These are phyloP conservation scores for Leccinum incarnatum DNA, from an alignment of 768 basidiomycete species.

Conservation along the genomic window DNA sequence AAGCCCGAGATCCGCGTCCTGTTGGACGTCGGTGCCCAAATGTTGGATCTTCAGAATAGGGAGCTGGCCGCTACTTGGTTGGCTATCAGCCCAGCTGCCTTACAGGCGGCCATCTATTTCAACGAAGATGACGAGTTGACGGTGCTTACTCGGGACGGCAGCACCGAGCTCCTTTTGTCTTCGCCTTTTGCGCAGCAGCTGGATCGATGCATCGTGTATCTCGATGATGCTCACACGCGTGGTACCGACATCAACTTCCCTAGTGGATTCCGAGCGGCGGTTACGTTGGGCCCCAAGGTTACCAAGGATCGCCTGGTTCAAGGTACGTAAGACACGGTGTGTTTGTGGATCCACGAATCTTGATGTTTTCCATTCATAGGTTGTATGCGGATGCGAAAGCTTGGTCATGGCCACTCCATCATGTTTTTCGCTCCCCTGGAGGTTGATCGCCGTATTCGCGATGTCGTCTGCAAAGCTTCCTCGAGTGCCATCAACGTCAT, in stretches of 20 bases:
- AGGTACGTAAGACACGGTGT: slow-evolving; percentile 26
- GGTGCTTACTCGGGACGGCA: slow-evolving; percentile 32
- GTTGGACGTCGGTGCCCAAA: slow-evolving; percentile 56
- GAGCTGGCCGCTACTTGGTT: slow-evolving; percentile 45
- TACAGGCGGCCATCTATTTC: slow-evolving; percentile 34
- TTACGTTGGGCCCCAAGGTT: slow-evolving; percentile 38
- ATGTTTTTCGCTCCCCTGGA: slow-evolving; percentile 46
- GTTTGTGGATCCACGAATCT: background rate
- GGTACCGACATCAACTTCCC: slow-evolving; percentile 41
- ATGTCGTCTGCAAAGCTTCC: slow-evolving; percentile 11
- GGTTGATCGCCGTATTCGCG: slow-evolving; percentile 38
- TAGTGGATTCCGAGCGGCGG: slow-evolving; percentile 32
- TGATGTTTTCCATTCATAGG: slow-evolving; percentile 28
- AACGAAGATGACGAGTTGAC: slow-evolving; percentile 33
- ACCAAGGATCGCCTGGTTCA: slow-evolving; percentile 37
- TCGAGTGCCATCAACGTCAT: slow-evolving; percentile 4
- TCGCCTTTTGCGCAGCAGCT: slow-evolving; percentile 36
- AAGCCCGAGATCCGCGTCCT: slow-evolving; percentile 43
- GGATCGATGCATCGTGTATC: slow-evolving; percentile 36
- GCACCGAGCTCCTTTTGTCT: slow-evolving; percentile 25
- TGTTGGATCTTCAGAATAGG: slow-evolving; percentile 47
- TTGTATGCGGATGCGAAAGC: slow-evolving; percentile 53
- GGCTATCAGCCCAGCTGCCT: slow-evolving; percentile 4
- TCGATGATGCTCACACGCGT: slow-evolving; percentile 40
- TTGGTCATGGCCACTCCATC: slow-evolving; percentile 47